Conservation (phyloP, 2,329 filamentous ascomycete genomes). For the Purpureocillium takamizusanense region DNA sequence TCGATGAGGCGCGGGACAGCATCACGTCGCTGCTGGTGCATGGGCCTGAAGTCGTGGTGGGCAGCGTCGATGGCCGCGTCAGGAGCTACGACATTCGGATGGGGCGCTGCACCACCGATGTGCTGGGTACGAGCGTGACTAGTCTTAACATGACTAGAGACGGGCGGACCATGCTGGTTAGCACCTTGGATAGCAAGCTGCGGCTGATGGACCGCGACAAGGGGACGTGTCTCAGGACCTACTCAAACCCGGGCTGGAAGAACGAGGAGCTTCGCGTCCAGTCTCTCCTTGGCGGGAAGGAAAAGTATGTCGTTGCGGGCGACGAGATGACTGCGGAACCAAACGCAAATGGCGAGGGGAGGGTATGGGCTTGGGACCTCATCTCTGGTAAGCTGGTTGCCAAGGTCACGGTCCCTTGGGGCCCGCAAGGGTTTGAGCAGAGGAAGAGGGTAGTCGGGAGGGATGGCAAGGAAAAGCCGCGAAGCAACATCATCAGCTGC, state of each 20-base stretch:
- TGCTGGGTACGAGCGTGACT: conserved; percentile 64
- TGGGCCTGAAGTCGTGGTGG: conserved; percentile 55
- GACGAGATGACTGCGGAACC: conserved; percentile 50
- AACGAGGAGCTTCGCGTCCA: conserved; percentile 70
- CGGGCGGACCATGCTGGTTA: conserved; percentile 65
- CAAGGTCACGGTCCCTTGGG: conserved; percentile 51
- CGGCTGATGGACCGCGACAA: conserved; percentile 72
- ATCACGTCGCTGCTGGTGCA: conserved; percentile 42
- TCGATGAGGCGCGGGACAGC: conserved; percentile 65
- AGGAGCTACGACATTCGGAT: conserved; percentile 75
- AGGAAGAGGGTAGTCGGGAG: conserved; percentile 46
- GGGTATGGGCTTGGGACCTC: conserved; percentile 76
- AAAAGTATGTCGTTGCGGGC: conserved; percentile 71
- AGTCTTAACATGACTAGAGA: conserved; percentile 63
- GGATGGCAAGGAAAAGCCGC: conserved; percentile 51
- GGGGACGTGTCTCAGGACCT: conserved; percentile 66
- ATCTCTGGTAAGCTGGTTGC: conserved; percentile 61
- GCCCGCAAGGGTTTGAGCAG: conserved; percentile 35
- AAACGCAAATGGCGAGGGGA: conserved; percentile 38
- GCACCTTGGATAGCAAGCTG: conserved; percentile 65
- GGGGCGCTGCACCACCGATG: conserved; percentile 62
- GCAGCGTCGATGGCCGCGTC: conserved; percentile 77
- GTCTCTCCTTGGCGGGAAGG: conserved; percentile 64
- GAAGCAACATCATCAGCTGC: conserved; percentile 52
- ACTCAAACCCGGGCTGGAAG: conserved; percentile 45